phyloP scores from a whole-genome alignment of 306 rosid species.

The Rosa persica region DNA sequence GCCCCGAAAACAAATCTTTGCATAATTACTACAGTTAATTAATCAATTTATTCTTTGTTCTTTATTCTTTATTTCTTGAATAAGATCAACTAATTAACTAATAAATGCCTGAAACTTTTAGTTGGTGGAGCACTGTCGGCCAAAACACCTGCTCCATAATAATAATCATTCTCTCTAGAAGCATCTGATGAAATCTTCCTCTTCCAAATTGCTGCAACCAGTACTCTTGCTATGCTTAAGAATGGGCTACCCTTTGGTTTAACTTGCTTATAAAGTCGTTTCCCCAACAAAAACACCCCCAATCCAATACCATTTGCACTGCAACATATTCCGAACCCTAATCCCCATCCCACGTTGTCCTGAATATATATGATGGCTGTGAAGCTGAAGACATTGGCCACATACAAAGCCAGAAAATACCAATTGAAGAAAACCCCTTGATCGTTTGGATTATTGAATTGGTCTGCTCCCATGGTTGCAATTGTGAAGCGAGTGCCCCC shows the following conservation, averaged over 20 bases:
- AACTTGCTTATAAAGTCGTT: constrained; percentile 26
- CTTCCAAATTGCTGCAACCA: constrained; percentile 37
- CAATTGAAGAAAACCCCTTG: constrained; percentile 39
- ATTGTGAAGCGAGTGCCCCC: constrained; percentile 47
- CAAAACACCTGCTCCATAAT: background rate
- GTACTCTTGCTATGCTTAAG: constrained; percentile 30
- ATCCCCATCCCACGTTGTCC: constrained; percentile 44
- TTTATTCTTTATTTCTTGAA: no score
- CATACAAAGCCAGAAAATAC: constrained; percentile 36
- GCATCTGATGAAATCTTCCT: background rate
- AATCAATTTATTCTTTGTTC: background rate
- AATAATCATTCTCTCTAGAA: constrained; percentile 13
- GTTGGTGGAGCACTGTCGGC: constrained; percentile 11
- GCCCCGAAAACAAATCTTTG: background rate
- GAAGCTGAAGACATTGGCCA: constrained; percentile 22
- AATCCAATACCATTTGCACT: constrained; percentile 4
- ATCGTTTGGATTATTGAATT: constrained; percentile 22
- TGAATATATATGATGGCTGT: constrained; percentile 36
- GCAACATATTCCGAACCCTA: constrained; percentile 37
- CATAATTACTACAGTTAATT: background rate
- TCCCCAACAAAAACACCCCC: constrained; percentile 31
- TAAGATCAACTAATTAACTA: background rate
- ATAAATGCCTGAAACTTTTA: constrained; percentile 23
- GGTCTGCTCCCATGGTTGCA: constrained; percentile 48
- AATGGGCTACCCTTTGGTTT: constrained; percentile 46